Percentiles rank a stretch among this genome's conserved stretches.
These are phyloP conservation scores for Phalaenopsis hybrid DNA, from an alignment of 116 monocot species.

Conservation along the genomic window DNA sequence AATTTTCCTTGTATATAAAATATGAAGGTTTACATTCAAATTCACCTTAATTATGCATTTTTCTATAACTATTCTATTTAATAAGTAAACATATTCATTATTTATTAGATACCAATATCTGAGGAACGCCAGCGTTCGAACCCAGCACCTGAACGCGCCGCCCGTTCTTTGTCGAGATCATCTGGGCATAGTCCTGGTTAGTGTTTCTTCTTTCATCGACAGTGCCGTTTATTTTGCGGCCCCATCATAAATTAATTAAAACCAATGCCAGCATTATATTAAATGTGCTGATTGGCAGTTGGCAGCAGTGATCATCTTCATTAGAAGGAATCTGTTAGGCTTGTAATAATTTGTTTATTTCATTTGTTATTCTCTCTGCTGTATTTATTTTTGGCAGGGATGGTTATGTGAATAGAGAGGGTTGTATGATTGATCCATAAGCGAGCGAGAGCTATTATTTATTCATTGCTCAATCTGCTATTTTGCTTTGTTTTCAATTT, in stretches of 20 bases:
- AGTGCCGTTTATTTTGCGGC: background rate
- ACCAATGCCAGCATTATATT: background rate
- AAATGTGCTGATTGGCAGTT: slow-evolving; percentile 2
- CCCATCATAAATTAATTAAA: background rate
- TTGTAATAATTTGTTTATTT: background rate
- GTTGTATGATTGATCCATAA: background rate
- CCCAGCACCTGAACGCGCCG: background rate
- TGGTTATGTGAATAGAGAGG: slow-evolving; percentile 3
- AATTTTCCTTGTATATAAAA: too few relatives aligned
- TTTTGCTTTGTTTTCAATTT: background rate
- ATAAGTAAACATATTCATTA: too few relatives aligned
- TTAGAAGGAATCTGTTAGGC: background rate
- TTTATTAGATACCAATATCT: background rate
- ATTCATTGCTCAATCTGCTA: background rate
- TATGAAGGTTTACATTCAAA: too few relatives aligned
- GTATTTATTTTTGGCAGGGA: slow-evolving; percentile 1
- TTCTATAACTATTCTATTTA: too few relatives aligned
- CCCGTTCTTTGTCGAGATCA: background rate
- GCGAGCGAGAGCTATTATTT: background rate
- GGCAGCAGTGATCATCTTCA: background rate
- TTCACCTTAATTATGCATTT: too few relatives aligned
- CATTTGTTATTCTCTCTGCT: background rate
- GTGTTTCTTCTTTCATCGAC: background rate
- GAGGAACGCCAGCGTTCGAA: background rate
- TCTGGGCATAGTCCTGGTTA: background rate